Base-by-base conservation (phyloP, 2,329 filamentous ascomycete genomes). In the Akanthomyces lecanii region DNA sequence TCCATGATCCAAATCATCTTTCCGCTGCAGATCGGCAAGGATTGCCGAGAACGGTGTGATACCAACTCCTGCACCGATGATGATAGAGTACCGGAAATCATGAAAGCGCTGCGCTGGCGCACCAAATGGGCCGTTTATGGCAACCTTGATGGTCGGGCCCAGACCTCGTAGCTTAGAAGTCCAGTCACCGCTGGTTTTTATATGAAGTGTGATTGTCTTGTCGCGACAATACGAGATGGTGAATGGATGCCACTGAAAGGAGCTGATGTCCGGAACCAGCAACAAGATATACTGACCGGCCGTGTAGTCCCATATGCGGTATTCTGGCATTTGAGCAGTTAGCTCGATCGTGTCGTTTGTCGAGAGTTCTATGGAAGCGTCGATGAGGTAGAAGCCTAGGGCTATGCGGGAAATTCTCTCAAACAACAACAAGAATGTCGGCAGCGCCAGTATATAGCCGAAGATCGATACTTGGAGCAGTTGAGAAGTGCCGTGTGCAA, bases 201-300 rank as follows among this genome's bases (percentile, higher is more conserved):
- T 84, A 66, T 85, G 83, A 0, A 86, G 69, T 69, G 80, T 79
- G 72, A 86, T 77, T 38, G 78, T 75, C 30, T 80, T 79, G 0
- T 79, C 81, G 16, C 77, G 76, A 65, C 82, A 85, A 2, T 80
- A 79, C 0, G 83, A 85, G 0, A 86, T 80, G 0, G 83, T 85
- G 66, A 86, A 86, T 0, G 82, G 83, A 62, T 86, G 83, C 83
- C 83, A 86, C 66, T 85, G 82, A 63, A 82, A 85, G 56, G 76
- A 72, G 44, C 81, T 83, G 25, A 85, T 70, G 36, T 74, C 65
- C 0, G 82, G 83, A 0, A 85, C 80, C 66, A 85, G 82, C 0
- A 85, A 72, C 52, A 86, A 80, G 16, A 86, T 77, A 63, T 85
- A 85, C 68, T 85, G 82, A 0, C 83, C 82, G n/a, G 82, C 82